Evolutionary conservation across 1,139 yeast genomes (phyloP), one percentile per base, ranked within the genome.

Genomic region (Eremothecium sinecaudum): DNA sequence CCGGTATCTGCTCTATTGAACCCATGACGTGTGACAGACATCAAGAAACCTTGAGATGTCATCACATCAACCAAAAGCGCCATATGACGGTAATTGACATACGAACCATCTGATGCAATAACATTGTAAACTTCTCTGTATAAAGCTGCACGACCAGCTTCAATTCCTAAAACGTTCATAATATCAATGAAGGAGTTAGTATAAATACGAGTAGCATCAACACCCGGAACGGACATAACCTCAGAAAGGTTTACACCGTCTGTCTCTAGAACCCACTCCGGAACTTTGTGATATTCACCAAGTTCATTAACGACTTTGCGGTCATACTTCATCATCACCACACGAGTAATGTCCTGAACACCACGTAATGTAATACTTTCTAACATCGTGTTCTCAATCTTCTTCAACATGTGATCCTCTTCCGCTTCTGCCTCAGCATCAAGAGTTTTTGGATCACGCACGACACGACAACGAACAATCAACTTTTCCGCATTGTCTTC

Each of bases 11-110:
- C 83, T 65, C 98, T 79, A 62, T 92, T 92, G 63, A 92, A 90
- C 73, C 99, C 99, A 59, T 90, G 98, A 73, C 99, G 94, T 34
- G 98, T 90, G 51, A 92, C 90, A 23, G 98, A 97, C 84, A 92
- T 90, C 63, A 92, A 71, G 57, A 90, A 95, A 55, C 99, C 99
- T 61, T 95, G 81, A 32, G 94, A 82, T 2, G 99, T 92, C 99
- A 92, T 92, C 19, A 87, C 94, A 67, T 92, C 99, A 39, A 90
- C 97, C 53, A 92, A 71, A 51, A 92, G 67, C 2, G 98, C 96
- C 90, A 90, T 80, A 56, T 92, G 99, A 65, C 99, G 81, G 64
- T 92, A 92, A 62, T 92, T 92, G 45, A 92, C 99, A 57, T 90
- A 90, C 21, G 98, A 87, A 80, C 98, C 98, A 71, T 90, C 98